Base-by-base conservation (phyloP, 2,329 filamentous ascomycete genomes). In the Penicillium sp. region DNA sequence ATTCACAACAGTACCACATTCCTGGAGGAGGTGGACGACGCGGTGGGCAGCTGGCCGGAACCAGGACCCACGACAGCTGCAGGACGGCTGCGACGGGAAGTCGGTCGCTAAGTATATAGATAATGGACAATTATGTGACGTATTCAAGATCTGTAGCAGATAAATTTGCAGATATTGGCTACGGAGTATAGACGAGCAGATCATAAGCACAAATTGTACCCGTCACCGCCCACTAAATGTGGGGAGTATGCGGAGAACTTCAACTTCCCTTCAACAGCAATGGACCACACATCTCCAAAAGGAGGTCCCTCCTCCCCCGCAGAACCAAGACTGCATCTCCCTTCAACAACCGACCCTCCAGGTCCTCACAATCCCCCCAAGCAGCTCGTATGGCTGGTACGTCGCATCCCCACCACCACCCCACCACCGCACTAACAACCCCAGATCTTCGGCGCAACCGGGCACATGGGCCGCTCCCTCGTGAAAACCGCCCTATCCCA, bases 381-480 rank as follows among this genome's bases (percentile, higher is more conserved):
- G 70, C 89, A 88, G 71, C 84, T 92, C 59, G 88, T 93, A 77
- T 97, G 93, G 93, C 86, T 97, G 70, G 91, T 94, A 80, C 70
- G 86, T 79, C 22, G 18, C 43, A 45, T 46, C 52, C 55, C 52
- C 52, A 32, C 47, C 48, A 44, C n/a, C 24, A 34, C 46, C 29
- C 16, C 3, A 14, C 11, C 36, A 9, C 24, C 10, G 31, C 16
- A 48, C 57, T 58, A 55, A 59, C 44, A 22, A 13, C 13, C 22
- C 36, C 39, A 92, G 91, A 81, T 97, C 51, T 99, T 97, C 74
- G 94, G 94, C 46, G 92, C 91, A 46, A 97, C 92, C n/a, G 94
- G 94, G 52, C 94, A 99, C 68, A 96, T 97, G 82, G 94, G 94
- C 55, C 88, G 91, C 49, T 95, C 90, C 7, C 84, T 97, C 18